Evolutionary conservation across 805 yeast species (phyloP).

Genomic region (Candida ficus): DNA sequence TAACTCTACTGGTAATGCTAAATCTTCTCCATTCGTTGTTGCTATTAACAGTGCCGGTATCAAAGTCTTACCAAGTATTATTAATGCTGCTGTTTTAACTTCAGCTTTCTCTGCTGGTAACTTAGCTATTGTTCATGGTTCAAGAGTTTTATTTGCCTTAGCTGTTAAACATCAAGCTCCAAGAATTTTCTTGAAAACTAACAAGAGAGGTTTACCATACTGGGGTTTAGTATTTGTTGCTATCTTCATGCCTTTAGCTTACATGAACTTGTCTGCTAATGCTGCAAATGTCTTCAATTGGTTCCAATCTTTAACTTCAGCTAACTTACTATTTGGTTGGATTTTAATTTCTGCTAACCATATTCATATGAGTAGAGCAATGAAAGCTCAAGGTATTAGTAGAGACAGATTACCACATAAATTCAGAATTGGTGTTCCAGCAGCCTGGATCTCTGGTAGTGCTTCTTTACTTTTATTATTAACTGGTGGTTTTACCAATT

Average conservation of each 20-base stretch:
- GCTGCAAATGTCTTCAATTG: slow-evolving; percentile 30
- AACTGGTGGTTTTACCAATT: slow-evolving; percentile 32
- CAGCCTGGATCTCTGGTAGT: slow-evolving; percentile 28
- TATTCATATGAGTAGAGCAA: slow-evolving; percentile 27
- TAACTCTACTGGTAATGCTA: slow-evolving; percentile 26
- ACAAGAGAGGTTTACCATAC: slow-evolving; percentile 30
- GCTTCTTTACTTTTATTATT: slow-evolving; percentile 24
- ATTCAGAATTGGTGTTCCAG: slow-evolving; percentile 22
- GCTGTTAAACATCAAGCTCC: slow-evolving; percentile 36
- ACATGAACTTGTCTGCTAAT: slow-evolving; percentile 23
- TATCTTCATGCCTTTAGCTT: slow-evolving; percentile 30
- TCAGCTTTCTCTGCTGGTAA: slow-evolving; percentile 38
- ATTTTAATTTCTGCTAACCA: slow-evolving; percentile 27
- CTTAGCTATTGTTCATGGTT: slow-evolving; percentile 23
- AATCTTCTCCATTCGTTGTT: slow-evolving; percentile 35
- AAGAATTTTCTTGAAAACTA: slow-evolving; percentile 26
- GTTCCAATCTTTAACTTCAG: slow-evolving; percentile 30
- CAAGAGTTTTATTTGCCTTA: slow-evolving; percentile 31
- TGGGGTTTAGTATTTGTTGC: slow-evolving; percentile 25
- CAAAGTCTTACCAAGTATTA: slow-evolving; percentile 30
- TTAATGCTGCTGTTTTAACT: slow-evolving; percentile 34
- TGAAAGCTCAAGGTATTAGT: slow-evolving; percentile 35
- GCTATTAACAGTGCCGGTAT: slow-evolving; percentile 44
- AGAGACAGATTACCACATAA: slow-evolving; percentile 30
- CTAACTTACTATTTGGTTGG: slow-evolving; percentile 29